Evolutionary conservation across 2,329 filamentous ascomycete species (phyloP), one percentile per base, ranked within the genome.

Genomic region (Corinectria fuckeliana): DNA sequence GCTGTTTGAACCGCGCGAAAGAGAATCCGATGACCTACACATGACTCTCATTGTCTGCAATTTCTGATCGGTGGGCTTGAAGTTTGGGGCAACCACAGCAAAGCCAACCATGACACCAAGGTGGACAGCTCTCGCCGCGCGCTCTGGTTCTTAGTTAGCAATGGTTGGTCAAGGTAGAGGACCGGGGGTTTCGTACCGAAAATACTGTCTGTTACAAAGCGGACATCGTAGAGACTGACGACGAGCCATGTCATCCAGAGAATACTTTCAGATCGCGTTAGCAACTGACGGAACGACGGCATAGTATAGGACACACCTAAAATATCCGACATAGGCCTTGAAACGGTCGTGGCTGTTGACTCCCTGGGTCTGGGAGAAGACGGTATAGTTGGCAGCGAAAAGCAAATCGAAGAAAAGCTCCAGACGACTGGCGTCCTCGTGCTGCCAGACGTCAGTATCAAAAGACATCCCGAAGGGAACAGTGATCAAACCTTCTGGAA

Each of bases 231-330:
- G 1, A 90, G 75, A 7, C 82, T 82, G 21, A 86, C 83, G 59
- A 88, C 79, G 32, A 89, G 81, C 88, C 88, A 90, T n/a, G 85
- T 89, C 58, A 88, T 83, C 88, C 87, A 90, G 5, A 90, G 76
- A 16, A 90, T 77, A 20, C 82, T 79, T 14, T 67, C 10, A 58
- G 26, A 28, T 6, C n/a, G 11, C 13, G 4, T 25, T 8, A 21
- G 9, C 38, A 25, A 26, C n/a, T 3, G 3, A 1, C 1, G 6
- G 16, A 23, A 32, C 10, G 41, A n/a, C 10, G 5, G 8, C 41
- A 28, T 6, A 10, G 7, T 2, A 3, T 16, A 30, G 10, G 30
- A 18, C 63, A 13, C 59, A 76, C 74, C 65, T 71, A 36, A 78
- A 78, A 54, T 72, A 77, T 7, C 75, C 75, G n/a, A 75, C 61